A percentile compares a stretch with the other conserved stretches of the same genome.
Evolutionary conservation across 176 grass and related monocot genomes (phyloP).

Genomic region (Miscanthus lutarioriparius): DNA sequence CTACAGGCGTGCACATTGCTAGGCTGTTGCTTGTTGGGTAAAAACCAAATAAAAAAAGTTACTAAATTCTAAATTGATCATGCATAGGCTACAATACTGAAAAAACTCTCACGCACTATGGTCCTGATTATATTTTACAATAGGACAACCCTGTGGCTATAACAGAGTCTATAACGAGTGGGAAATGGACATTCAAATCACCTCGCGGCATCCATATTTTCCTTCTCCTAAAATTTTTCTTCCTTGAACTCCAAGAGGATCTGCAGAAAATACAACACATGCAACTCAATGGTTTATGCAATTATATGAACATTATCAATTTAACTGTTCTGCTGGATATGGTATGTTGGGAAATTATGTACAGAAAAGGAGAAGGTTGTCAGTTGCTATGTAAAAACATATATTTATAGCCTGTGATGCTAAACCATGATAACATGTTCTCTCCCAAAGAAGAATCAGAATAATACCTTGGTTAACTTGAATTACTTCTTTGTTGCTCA

Average conservation of each 20-base stretch:
- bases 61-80: not conserved
- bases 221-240: slow-evolving; percentile 68
- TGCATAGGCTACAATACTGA: not conserved
- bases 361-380: slow-evolving; percentile 11
- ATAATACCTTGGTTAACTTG: slow-evolving; percentile 88
- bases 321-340: not conserved
- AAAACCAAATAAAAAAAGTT: not conserved
- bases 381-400: slow-evolving; percentile 5
- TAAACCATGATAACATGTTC: not conserved
- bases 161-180: not conserved
- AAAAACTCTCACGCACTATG: not conserved
- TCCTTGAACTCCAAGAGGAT: slow-evolving; percentile 92
- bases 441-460: not conserved
- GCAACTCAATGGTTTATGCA: not conserved
- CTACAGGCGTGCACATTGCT: not conserved
- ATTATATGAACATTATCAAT: too few species aligned
- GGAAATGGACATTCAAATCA: slow-evolving; percentile 28
- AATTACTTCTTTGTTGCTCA: slow-evolving; percentile 92
- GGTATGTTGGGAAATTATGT: not conserved
- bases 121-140: not conserved
- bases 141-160: too few species aligned
- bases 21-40: not conserved
- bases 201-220: slow-evolving; percentile 69
- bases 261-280: slow-evolving; percentile 53
- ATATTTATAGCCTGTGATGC: not conserved